phyloP scores from a whole-genome alignment of 2,329 filamentous ascomycete species.

The Diaporthe citri region DNA sequence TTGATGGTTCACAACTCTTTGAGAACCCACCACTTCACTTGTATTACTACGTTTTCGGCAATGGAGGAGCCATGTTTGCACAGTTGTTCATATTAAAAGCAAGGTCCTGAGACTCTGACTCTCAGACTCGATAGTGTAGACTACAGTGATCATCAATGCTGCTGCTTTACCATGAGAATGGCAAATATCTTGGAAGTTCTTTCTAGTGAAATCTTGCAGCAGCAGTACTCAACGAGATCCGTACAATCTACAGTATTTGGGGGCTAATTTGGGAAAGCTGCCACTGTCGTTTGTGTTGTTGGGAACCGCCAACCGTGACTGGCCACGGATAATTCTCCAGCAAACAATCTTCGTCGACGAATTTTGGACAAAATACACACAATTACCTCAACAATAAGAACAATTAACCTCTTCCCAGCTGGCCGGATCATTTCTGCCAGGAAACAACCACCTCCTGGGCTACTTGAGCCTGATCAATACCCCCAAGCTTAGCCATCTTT shows the following conservation, averaged over 20 bases:
- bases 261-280: background rate
- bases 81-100: fast-evolving
- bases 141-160: background rate
- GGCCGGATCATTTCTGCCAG: background rate
- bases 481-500: background rate
- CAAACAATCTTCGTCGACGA: background rate
- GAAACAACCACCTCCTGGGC: background rate
- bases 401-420: background rate
- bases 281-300: background rate
- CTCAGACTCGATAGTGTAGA: background rate
- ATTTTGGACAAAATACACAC: background rate
- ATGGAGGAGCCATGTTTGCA: background rate
- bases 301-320: background rate
- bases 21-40: background rate
- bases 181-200: background rate
- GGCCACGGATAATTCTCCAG: background rate
- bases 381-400: background rate
- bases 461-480: background rate
- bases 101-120: fast-evolving
- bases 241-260: background rate
- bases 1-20: too few species aligned
- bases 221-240: too few species aligned
- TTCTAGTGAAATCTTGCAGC: background rate
- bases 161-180: too few species aligned
- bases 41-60: too few species aligned